A percentile compares a stretch with the other conserved stretches of the same genome.
Conservation (phyloP, 768 basidiomycete genomes). For the Podaxis sp. region DNA sequence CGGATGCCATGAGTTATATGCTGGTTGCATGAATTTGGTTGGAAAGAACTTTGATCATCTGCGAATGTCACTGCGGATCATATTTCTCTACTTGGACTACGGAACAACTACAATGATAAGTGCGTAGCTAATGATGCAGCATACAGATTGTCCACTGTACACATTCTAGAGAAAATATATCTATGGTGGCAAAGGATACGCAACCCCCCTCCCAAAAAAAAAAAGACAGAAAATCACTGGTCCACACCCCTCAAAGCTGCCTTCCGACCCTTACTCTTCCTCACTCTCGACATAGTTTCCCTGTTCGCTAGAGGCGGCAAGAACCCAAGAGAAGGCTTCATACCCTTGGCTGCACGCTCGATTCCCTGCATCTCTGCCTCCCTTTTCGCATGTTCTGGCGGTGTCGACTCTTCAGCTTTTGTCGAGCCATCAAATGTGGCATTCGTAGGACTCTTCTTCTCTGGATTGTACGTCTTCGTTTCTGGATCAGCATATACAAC, state of each 20-base stretch:
- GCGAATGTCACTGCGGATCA: neutral
- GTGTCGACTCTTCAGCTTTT: neutral
- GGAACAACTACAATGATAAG: neutral
- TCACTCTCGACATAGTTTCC: conserved; percentile 28
- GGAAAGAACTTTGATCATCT: neutral
- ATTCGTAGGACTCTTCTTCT: conserved; percentile 7
- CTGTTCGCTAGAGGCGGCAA: conserved; percentile 36
- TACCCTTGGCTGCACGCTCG: conserved; percentile 22
- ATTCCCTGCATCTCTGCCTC: conserved; percentile 21
- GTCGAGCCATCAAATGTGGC: conserved; percentile 6
- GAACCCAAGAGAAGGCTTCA: conserved; percentile 42
- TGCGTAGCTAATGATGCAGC: neutral
- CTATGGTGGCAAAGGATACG: neutral
- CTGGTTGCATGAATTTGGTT: neutral
- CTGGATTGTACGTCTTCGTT: neutral
- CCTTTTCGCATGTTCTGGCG: conserved; percentile 9
- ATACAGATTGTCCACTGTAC: neutral
- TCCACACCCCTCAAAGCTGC: conserved; percentile 33
- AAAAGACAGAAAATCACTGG: conserved; percentile 10
- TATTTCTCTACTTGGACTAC: neutral
- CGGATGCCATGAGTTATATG: neutral
- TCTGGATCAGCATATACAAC: conserved; percentile 41
- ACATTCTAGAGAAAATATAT: neutral
- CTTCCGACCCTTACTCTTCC: conserved; percentile 41
- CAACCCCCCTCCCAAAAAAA: neutral